Conservation (phyloP, 208 protist species). For the Entamoeba invadens region DNA sequence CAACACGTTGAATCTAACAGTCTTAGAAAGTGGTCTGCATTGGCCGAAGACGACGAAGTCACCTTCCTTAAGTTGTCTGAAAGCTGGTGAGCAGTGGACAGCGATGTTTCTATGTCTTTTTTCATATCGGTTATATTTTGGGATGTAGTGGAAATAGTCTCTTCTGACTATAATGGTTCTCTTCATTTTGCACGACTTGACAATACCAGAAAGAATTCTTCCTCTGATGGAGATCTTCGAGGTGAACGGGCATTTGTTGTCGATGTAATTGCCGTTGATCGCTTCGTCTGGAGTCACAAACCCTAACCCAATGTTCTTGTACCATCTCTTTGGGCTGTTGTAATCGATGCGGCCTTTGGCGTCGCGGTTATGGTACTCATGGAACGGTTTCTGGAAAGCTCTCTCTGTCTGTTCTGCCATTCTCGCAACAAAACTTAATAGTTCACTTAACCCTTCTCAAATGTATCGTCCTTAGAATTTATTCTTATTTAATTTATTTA, state of each 20-base stretch:
- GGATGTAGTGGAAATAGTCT: slow-evolving; percentile 99
- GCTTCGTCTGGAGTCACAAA: slow-evolving; percentile 86
- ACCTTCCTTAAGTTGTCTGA: slow-evolving; percentile 79
- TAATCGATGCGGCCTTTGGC: slow-evolving; percentile 38
- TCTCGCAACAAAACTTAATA: no score
- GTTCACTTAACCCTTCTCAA: no score
- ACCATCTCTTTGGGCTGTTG: slow-evolving; percentile 62
- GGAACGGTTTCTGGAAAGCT: slow-evolving; percentile 69
- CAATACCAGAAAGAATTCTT: slow-evolving; percentile 84
- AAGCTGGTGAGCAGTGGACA: slow-evolving; percentile 90
- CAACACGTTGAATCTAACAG: slow-evolving; percentile 94
- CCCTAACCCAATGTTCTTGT: slow-evolving; percentile 86
- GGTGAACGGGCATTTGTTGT: slow-evolving; percentile 99
- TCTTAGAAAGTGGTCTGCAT: slow-evolving; percentile 96
- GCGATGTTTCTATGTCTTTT: slow-evolving; percentile 96
- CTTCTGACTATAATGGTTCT: slow-evolving; percentile 87
- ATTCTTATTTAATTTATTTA: no score
- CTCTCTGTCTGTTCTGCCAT: slow-evolving; percentile 46
- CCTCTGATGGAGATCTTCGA: slow-evolving; percentile 96
- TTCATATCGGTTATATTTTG: slow-evolving; percentile 99
- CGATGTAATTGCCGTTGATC: slow-evolving; percentile 92
- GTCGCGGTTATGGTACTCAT: slow-evolving; percentile 36
- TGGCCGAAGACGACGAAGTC: slow-evolving; percentile 93
- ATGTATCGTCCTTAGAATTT: no score
- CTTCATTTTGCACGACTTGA: slow-evolving; percentile 93